A percentile compares a stretch with the other conserved stretches of the same genome.
Conservation (phyloP, 805 yeast species). For the Scheffersomyces spartinae region DNA sequence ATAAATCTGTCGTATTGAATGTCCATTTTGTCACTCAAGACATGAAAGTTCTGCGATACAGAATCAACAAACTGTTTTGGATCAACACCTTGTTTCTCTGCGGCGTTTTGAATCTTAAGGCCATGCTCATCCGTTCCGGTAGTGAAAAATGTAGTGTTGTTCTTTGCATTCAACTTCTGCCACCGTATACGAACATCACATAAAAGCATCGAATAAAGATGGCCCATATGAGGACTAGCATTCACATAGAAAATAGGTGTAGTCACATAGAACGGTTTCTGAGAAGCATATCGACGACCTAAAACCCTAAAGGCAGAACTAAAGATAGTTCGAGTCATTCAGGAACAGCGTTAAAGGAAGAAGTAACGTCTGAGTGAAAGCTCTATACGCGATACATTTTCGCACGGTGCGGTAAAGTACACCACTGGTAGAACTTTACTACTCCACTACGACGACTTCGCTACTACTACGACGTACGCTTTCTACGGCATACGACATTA, state of each 20-base stretch:
- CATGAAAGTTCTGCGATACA: conserved; percentile 51
- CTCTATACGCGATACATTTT: no score
- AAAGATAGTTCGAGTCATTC: no score
- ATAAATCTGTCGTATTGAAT: conserved; percentile 68
- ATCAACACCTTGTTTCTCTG: conserved; percentile 34
- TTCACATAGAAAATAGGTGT: conserved; percentile 96
- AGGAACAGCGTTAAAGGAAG: no score
- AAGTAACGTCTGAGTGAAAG: no score
- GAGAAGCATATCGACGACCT: no score
- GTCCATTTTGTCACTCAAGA: conserved; percentile 45
- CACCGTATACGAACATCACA: conserved; percentile 75
- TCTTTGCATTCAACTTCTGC: conserved; percentile 35
- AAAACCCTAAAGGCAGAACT: no score
- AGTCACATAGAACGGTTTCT: conserved; percentile 43
- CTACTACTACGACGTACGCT: no score
- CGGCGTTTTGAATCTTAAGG: conserved; percentile 82
- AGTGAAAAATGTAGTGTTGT: conserved; percentile 41
- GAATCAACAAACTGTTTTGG: conserved; percentile 68
- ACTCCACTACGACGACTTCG: no score
- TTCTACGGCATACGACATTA: no score
- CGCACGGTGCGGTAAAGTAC: no score
- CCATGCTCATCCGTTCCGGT: conserved; percentile 99
- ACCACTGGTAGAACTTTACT: no score
- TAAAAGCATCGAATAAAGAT: conserved; percentile 74
- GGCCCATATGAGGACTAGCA: conserved; percentile 92